Conservation (phyloP, 2,329 filamentous ascomycete genomes). For the Cladosporium sp. region DNA sequence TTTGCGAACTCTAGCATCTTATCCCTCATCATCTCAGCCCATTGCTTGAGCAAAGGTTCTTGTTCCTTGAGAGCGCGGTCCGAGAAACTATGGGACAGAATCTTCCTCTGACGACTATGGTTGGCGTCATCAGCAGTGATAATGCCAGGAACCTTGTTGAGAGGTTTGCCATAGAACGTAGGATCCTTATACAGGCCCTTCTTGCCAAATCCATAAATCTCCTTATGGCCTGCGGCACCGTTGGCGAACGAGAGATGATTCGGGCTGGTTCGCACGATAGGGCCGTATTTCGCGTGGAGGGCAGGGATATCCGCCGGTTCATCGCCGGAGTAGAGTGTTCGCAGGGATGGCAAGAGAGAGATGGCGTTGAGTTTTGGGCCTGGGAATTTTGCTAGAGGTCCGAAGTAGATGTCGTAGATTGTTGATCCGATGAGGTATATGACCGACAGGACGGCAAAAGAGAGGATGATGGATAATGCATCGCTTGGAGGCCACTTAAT, state of each 20-base stretch:
- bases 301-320: slow-evolving; percentile 17
- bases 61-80: slow-evolving; percentile 28
- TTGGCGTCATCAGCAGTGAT: slow-evolving; percentile 35
- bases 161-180: slow-evolving; percentile 19
- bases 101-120: slow-evolving; percentile 36
- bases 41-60: slow-evolving; percentile 28
- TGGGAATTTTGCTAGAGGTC: slow-evolving; percentile 40
- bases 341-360: slow-evolving; percentile 19
- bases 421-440: slow-evolving; percentile 15
- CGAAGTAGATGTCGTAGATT: slow-evolving; percentile 39
- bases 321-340: slow-evolving; percentile 16
- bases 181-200: slow-evolving; percentile 26
- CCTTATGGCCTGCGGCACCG: slow-evolving; percentile 36
- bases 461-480: slow-evolving; percentile 4
- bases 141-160: slow-evolving; percentile 20
- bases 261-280: slow-evolving; percentile 44
- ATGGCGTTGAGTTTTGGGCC: slow-evolving; percentile 34
- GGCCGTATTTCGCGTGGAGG: slow-evolving; percentile 40
- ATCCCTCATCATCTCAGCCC: slow-evolving; percentile 21
- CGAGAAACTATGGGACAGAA: slow-evolving; percentile 26
- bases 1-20: slow-evolving; percentile 21
- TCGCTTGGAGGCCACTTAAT: slow-evolving; percentile 3
- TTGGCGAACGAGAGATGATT: slow-evolving; percentile 44
- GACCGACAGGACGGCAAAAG: slow-evolving; percentile 15
- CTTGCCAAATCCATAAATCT: slow-evolving; percentile 35